Base-by-base conservation (phyloP, 78 protist species). In the Ministeria vibrans region DNA sequence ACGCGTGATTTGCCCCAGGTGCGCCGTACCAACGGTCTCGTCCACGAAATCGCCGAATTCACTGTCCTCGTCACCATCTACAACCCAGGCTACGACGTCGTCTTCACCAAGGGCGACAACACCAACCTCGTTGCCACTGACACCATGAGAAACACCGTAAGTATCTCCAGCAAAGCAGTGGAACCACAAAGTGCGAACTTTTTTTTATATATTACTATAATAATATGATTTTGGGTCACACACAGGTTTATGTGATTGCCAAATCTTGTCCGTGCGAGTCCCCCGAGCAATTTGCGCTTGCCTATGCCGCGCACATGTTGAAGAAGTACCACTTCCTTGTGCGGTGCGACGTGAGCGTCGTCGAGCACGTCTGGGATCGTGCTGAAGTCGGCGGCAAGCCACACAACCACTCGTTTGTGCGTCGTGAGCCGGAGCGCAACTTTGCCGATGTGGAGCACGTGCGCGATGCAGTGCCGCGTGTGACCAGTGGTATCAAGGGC, bases 111-210 rank as follows among this genome's bases (percentile, higher is more conserved):
- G 0, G 90, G 90, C 22, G 85, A 81, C 74, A 86, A 86, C 45
- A 55, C 64, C 25, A 72, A 59, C 41, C 79, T 86, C 39, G 86
- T 86, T 7, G 83, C 90, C 25, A 86, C 90, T 25, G 90, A 86
- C 68, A 80, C 85, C 23, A 66, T 71, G 63, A 86, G 82, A 53
- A 86, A 86, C 83, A 86, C 90, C 0, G 75, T 86, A 71, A 82
- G 71, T 59, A 49, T 77, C 13, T 44, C 82, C 44, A 83, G 87
- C 20, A 85, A 86, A 64, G 38, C 55, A 49, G 15, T 49, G 55
- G 55, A 49, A 49, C 9, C 9, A 20, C 55, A 49, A 9, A 20
- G n/a, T 49, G 9, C 15, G 55, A 15, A 49, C 15, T 49, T 49
- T 15, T 15, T 13, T 28, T 13, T 27, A 13, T 11, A 3, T 27